A percentile compares a stretch with the other conserved stretches of the same genome.
Conservation (phyloP, 139 green algal species). For the Coccomyxa sp. region DNA sequence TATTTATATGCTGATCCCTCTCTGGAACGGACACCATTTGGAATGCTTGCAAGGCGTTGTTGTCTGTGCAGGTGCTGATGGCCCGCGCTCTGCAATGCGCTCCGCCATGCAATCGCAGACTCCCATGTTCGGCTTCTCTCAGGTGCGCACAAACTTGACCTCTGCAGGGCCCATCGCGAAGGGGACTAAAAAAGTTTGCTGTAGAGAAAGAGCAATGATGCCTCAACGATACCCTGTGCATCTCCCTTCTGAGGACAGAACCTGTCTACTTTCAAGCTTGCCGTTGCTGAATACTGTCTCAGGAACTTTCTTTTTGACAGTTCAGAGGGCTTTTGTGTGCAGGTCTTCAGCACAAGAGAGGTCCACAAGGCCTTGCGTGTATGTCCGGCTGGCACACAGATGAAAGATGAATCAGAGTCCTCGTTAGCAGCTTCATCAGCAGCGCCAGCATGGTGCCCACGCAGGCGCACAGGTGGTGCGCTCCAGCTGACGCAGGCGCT, state of each 20-base stretch:
- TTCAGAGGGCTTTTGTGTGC: background rate
- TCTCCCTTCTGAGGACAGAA: background rate
- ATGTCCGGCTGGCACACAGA: background rate
- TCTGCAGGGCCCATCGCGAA: background rate
- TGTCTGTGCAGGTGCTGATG: background rate
- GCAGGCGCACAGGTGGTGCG: too few species aligned
- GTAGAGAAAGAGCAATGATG: background rate
- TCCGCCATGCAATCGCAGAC: background rate
- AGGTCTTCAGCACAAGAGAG: too few species aligned
- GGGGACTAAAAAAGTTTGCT: too few species aligned
- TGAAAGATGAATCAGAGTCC: background rate
- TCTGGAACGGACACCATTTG: background rate
- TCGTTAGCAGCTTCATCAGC: background rate
- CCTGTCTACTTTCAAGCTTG: background rate
- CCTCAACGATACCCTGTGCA: background rate
- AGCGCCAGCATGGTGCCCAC: background rate
- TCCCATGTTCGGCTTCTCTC: constrained; percentile 3
- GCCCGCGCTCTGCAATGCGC: background rate
- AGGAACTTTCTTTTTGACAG: background rate
- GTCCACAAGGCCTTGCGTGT: too few species aligned
- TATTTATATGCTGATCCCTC: background rate
- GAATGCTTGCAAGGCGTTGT: background rate
- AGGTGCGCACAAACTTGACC: background rate
- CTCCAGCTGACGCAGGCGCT: background rate
- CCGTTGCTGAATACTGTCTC: background rate